phyloP scores from a whole-genome alignment of 805 yeast species.

The Hanseniaspora taiwanica region DNA sequence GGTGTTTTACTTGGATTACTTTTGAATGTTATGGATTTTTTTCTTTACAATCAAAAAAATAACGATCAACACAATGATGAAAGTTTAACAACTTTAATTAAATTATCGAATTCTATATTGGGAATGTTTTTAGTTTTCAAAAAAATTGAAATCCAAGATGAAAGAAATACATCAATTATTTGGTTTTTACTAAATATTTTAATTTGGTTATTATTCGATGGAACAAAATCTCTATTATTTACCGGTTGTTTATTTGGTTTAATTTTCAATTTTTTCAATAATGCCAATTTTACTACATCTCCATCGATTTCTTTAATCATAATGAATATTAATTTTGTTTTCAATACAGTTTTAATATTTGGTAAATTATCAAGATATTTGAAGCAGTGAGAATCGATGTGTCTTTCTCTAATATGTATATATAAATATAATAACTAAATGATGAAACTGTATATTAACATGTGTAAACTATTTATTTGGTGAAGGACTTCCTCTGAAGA shows the following conservation, averaged over 20 bases:
- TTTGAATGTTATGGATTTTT: constrained; percentile 5
- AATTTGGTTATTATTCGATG: constrained; percentile 54
- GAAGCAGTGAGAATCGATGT: constrained; percentile 11
- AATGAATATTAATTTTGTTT: constrained; percentile 5
- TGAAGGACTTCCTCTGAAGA: no score
- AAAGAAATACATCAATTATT: constrained; percentile 48
- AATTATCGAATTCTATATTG: constrained; percentile 44
- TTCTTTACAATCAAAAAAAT: neutral
- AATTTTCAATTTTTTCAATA: no score
- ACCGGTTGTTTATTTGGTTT: no score
- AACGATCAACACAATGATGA: constrained; percentile 11
- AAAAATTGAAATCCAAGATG: constrained; percentile 54
- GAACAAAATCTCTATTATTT: constrained; percentile 39
- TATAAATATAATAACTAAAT: no score
- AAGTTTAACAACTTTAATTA: constrained; percentile 14
- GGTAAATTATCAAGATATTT: constrained; percentile 53
- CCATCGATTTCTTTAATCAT: neutral
- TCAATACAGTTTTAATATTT: constrained; percentile 49
- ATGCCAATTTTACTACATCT: neutral
- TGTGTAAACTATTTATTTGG: no score
- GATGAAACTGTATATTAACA: no score
- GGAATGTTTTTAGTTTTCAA: constrained; percentile 64
- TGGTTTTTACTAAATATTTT: constrained; percentile 54
- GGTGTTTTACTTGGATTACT: neutral
- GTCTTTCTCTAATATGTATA: neutral